phyloP scores from a whole-genome alignment of 441 rosid species.

The Euphorbia corollata region DNA sequence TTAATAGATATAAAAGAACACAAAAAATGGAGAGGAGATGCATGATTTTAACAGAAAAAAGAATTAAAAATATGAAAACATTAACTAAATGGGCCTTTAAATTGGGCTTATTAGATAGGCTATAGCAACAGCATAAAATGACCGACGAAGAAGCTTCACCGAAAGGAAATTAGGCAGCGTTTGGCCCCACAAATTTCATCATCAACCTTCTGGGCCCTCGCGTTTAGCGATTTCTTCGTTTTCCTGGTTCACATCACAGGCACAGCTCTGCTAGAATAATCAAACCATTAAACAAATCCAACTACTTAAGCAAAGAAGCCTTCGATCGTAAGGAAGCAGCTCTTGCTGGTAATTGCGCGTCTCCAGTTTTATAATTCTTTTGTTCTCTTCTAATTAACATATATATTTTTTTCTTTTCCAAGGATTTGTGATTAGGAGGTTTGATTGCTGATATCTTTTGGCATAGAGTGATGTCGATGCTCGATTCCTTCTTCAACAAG shows the following conservation, averaged over 20 bases:
- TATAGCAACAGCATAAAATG: background rate
- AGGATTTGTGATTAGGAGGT: background rate
- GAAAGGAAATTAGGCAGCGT: constrained; percentile 8
- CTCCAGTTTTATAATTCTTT: background rate
- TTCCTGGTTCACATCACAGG: background rate
- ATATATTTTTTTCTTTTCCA: background rate
- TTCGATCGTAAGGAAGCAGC: constrained; percentile 16
- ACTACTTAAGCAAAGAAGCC: background rate
- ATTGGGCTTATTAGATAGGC: background rate
- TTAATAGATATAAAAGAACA: too few relatives aligned
- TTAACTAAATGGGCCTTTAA: background rate
- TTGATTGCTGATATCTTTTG: background rate
- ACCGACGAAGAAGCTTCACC: background rate
- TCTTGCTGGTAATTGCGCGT: background rate
- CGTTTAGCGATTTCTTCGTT: background rate
- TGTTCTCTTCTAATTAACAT: background rate
- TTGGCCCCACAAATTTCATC: constrained; percentile 4
- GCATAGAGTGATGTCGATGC: constrained; percentile 54
- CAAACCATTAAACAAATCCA: background rate
- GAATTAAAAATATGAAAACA: background rate
- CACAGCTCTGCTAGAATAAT: background rate
- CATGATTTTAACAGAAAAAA: too few relatives aligned
- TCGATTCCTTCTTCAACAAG: constrained; percentile 87
- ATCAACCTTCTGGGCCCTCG: background rate
- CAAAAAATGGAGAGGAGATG: too few relatives aligned